Evolutionary conservation across 148 eudicot species (phyloP).

Genomic region (Gaultheria prostrata): DNA sequence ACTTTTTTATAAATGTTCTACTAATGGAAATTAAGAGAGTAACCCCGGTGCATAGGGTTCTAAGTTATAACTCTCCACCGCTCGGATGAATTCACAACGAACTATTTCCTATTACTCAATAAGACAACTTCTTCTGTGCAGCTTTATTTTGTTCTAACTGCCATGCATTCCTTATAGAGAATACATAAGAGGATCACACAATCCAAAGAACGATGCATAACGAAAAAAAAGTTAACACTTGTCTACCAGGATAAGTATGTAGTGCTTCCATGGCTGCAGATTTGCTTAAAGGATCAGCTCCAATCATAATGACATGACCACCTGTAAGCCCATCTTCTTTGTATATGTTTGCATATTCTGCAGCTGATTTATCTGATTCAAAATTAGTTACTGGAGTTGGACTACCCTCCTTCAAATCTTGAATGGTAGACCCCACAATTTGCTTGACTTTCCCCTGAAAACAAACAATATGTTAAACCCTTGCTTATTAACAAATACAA

Average conservation of each 20-base stretch:
- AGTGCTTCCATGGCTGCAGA: constrained; percentile 68
- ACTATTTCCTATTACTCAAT: background rate
- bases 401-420: constrained; percentile 54
- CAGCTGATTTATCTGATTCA: constrained; percentile 82
- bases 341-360: constrained; percentile 73
- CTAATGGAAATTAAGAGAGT: background rate
- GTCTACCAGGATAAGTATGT: constrained; percentile 73
- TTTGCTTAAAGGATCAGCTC: constrained; percentile 76
- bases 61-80: background rate
- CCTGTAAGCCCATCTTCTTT: constrained; percentile 75
- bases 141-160: background rate
- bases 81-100: background rate
- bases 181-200: background rate
- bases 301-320: constrained; percentile 92
- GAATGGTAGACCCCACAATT: constrained; percentile 88
- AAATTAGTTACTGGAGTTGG: constrained; percentile 62
- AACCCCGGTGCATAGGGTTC: background rate
- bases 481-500: background rate
- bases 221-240: background rate
- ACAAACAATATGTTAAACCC: background rate
- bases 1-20: background rate
- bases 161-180: background rate
- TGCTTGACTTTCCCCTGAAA: constrained; percentile 89
- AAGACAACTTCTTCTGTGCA: background rate
- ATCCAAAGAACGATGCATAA: background rate